Evolutionary conservation across 371 early-diverging fungal species (phyloP), one percentile per base, ranked within the genome.

Genomic region (Mucor irregularis): DNA sequence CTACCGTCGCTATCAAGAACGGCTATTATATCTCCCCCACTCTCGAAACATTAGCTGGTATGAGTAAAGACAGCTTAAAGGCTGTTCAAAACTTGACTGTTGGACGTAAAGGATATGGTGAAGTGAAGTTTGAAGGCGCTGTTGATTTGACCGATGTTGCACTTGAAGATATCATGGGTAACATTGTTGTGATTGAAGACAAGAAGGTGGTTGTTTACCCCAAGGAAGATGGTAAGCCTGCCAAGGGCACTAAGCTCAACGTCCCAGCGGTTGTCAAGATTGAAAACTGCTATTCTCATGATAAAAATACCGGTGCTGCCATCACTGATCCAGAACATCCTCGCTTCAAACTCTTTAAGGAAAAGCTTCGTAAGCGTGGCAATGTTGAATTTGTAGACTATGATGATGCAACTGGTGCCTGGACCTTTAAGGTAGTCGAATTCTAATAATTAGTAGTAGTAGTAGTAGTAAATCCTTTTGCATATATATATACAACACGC

Each of bases 401-500:
- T 71, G 79, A 85, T 30, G 62, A 75, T 10, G 62, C 69, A 2
- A 83, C 82, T n/a, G 96, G 97, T 21, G 76, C 74, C 0, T 98
- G 98, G 98, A 81, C 73, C 13, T 98, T 98, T 69, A 72, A 77
- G 17, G 96, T 95, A 8, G 81, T 91, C 49, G 91, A 91, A 62
- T 98, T 98, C 68, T 90, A 88, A 67, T 14, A 29, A 49, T 6
- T n/a, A n/a, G n/a, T n/a, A n/a, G n/a, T n/a, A n/a, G n/a, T n/a
- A n/a, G n/a, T n/a, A n/a, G n/a, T n/a, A n/a, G n/a, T n/a, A n/a
- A n/a, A n/a, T n/a, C n/a, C n/a, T n/a, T n/a, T n/a, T n/a, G n/a
- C n/a, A n/a, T n/a, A n/a, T n/a, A n/a, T n/a, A n/a, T n/a, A n/a
- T n/a, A n/a, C n/a, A n/a, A n/a, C n/a, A n/a, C n/a, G n/a, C n/a